Conservation (phyloP, 257 asterid genomes). For the Fraxinus excelsior region DNA sequence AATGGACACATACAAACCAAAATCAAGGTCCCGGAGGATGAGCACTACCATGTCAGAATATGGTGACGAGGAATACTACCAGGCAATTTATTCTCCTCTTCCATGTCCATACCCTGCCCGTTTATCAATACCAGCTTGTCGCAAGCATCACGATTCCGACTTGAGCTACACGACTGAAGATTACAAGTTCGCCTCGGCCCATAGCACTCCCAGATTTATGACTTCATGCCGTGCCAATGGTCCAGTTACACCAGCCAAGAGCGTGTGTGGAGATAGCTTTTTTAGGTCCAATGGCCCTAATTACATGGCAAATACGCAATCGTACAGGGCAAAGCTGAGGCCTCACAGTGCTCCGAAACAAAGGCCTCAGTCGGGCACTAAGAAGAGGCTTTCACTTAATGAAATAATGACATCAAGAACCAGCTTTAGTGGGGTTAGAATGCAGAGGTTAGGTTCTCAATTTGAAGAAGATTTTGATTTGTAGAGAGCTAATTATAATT, state of each 20-base stretch:
- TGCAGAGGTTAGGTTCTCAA: constrained; percentile 40
- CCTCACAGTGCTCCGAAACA: constrained; percentile 57
- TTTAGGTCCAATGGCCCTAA: constrained; percentile 50
- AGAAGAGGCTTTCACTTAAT: constrained; percentile 43
- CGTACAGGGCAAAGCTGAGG: constrained; percentile 51
- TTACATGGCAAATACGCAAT: constrained; percentile 59
- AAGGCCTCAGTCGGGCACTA: constrained; percentile 44
- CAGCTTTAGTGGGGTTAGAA: constrained; percentile 57
- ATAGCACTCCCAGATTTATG: constrained; percentile 68
- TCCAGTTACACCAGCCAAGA: constrained; percentile 66
- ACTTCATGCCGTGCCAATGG: constrained; percentile 42
- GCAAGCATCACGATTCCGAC: constrained; percentile 57
- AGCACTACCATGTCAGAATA: constrained; percentile 36
- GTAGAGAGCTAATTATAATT: constrained; percentile 13
- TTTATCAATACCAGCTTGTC: constrained; percentile 55
- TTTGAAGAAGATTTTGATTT: constrained; percentile 36
- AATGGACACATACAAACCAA: constrained; percentile 47
- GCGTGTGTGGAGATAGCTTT: constrained; percentile 67
- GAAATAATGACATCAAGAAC: constrained; percentile 56
- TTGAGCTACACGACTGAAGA: constrained; percentile 59
- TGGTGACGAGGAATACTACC: constrained; percentile 43
- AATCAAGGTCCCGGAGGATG: constrained; percentile 46
- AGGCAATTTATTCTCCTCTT: constrained; percentile 35
- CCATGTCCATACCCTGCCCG: constrained; percentile 42
- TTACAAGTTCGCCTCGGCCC: constrained; percentile 64